These are phyloP conservation scores for Neurospora cerealis DNA, from an alignment of 495 filamentous ascomycete species.

Conservation along the genomic window DNA sequence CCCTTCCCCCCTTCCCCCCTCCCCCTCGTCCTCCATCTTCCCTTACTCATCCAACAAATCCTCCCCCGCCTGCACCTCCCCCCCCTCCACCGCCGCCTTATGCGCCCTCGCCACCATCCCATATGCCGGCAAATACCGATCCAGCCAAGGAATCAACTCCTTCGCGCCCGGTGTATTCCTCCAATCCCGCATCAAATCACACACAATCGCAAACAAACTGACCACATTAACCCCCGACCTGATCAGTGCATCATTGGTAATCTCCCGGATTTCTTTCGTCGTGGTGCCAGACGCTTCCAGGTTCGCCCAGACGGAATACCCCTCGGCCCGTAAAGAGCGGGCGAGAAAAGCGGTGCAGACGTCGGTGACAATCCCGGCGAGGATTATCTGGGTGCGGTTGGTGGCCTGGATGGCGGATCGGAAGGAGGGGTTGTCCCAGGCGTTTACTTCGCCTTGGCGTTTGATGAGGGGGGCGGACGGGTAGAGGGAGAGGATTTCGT, in stretches of 20 bases:
- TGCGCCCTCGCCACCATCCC: slow-evolving; percentile 37
- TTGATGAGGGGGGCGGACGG: slow-evolving; percentile 56
- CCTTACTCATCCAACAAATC: slow-evolving; percentile 15
- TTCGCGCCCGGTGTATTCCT: slow-evolving; percentile 52
- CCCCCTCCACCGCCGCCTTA: slow-evolving; percentile 30
- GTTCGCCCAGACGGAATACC: slow-evolving; percentile 72
- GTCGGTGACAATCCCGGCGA: slow-evolving; percentile 67
- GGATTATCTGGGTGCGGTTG: slow-evolving; percentile 59
- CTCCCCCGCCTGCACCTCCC: slow-evolving; percentile 38
- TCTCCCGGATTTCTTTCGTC: slow-evolving; percentile 27
- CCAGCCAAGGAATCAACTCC: slow-evolving; percentile 55
- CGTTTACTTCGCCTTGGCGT: slow-evolving; percentile 67
- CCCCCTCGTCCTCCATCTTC: neutral
- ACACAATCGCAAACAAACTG: slow-evolving; percentile 55
- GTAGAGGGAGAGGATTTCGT: slow-evolving; percentile 60
- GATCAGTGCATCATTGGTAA: slow-evolving; percentile 57
- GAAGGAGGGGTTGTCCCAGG: slow-evolving; percentile 72
- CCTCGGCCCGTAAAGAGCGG: slow-evolving; percentile 57
- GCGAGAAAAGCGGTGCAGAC: slow-evolving; percentile 71
- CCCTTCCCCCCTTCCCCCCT: too few species aligned
- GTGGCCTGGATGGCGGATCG: slow-evolving; percentile 53
- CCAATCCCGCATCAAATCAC: slow-evolving; percentile 76
- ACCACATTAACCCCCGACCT: slow-evolving; percentile 55
- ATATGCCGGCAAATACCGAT: slow-evolving; percentile 43
- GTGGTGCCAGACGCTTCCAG: slow-evolving; percentile 54